Evolutionary conservation across 2,329 filamentous ascomycete genomes (phyloP).

Genomic region (Tothia fuscella): DNA sequence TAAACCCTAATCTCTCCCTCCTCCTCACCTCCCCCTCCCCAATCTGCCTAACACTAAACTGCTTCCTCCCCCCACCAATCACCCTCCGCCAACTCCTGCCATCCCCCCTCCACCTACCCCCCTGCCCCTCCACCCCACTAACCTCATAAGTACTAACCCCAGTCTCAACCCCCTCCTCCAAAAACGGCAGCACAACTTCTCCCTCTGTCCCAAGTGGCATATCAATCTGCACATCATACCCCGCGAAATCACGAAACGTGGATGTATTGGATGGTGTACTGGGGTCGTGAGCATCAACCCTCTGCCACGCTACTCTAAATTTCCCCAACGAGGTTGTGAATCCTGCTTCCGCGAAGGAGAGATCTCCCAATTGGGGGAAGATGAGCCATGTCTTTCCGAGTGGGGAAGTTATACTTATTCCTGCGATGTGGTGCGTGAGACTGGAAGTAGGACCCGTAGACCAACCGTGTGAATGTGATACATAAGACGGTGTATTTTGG

Average conservation of each 20-base stretch:
- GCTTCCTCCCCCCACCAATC: slow-evolving; percentile 1
- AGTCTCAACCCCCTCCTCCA: slow-evolving; percentile 1
- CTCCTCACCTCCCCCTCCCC: neutral
- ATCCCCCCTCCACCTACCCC: neutral
- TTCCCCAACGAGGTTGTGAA: slow-evolving; percentile 35
- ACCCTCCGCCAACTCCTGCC: neutral
- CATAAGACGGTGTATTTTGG: slow-evolving; percentile 32
- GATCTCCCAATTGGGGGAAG: slow-evolving; percentile 32
- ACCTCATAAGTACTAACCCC: neutral
- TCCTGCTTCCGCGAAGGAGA: slow-evolving; percentile 31
- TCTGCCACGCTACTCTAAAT: slow-evolving; percentile 26
- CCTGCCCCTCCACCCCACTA: neutral
- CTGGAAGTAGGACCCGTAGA: slow-evolving; percentile 22
- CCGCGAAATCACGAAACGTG: neutral
- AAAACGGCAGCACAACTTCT: slow-evolving; percentile 3
- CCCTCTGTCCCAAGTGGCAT: slow-evolving; percentile 7
- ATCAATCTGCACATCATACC: slow-evolving; percentile 8
- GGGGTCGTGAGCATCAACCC: slow-evolving; percentile 9
- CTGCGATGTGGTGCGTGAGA: slow-evolving; percentile 31
- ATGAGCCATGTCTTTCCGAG: slow-evolving; percentile 32
- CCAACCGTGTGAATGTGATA: slow-evolving; percentile 33
- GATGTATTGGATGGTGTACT: neutral
- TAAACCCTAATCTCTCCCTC: too few species aligned
- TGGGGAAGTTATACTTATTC: slow-evolving; percentile 29
- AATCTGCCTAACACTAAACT: slow-evolving; percentile 1